Conservation (phyloP, 139 green algal genomes). For the Chlorella sp. region DNA sequence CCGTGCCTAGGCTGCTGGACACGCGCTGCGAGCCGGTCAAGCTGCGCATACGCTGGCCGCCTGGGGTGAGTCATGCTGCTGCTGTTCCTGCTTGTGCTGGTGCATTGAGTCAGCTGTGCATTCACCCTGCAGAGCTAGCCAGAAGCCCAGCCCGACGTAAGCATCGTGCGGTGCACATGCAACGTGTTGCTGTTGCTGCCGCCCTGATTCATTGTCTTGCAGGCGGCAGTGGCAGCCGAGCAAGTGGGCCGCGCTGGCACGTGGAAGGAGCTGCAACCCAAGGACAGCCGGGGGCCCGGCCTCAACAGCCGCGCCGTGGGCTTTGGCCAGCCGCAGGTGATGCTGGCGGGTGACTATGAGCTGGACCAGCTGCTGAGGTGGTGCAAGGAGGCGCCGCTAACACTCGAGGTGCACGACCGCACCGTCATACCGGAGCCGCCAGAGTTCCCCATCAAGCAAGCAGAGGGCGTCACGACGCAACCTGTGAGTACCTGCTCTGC, state of each 20-base stretch:
- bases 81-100: no score
- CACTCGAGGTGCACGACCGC: constrained; percentile 43
- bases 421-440: constrained; percentile 29
- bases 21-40: constrained; percentile 22
- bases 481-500: background rate
- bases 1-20: constrained; percentile 23
- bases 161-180: no score
- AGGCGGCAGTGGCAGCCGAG: constrained; percentile 3
- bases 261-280: background rate
- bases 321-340: constrained; percentile 23
- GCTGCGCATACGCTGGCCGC: constrained; percentile 16
- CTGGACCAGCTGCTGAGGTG: constrained; percentile 23
- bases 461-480: background rate
- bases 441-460: constrained; percentile 28
- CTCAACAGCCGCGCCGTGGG: constrained; percentile 3
- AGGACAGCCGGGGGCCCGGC: background rate
- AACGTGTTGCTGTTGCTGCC: background rate
- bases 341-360: constrained; percentile 20
- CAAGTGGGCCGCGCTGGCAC: constrained; percentile 5
- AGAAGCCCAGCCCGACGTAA: no score
- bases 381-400: constrained; percentile 14
- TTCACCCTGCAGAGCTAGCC: no score
- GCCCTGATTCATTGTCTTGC: no score
- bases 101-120: no score
- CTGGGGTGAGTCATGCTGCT: constrained; percentile 16